Evolutionary conservation across 176 grass and related monocot genomes (phyloP).

Genomic region (Elaeis guineensis): DNA sequence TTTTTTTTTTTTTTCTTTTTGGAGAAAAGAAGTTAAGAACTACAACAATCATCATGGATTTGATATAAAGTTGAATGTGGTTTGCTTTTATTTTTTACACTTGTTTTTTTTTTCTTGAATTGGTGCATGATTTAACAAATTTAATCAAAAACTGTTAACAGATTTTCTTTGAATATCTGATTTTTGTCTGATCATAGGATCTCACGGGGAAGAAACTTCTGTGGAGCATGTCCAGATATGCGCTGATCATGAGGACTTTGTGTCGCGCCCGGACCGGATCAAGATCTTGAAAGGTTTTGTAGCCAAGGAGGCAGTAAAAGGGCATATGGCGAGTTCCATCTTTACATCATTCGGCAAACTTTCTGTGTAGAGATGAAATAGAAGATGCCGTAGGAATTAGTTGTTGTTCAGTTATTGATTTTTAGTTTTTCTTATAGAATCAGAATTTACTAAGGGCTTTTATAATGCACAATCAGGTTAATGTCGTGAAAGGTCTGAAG

Average conservation of each 20-base stretch:
- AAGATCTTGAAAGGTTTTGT: conserved; percentile 97
- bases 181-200: conserved; percentile 28
- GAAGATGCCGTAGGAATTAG: conserved; percentile 74
- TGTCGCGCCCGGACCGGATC: conserved; percentile 65
- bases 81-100: no score
- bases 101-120: no score
- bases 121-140: no score
- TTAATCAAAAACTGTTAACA: no score
- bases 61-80: no score
- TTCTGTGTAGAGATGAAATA: conserved; percentile 53
- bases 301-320: conserved; percentile 93
- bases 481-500: conserved; percentile 93
- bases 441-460: conserved; percentile 23
- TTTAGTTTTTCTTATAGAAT: neutral
- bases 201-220: conserved; percentile 46
- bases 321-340: conserved; percentile 93
- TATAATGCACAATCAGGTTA: conserved; percentile 56
- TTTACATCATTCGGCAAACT: conserved; percentile 47
- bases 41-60: no score
- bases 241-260: conserved; percentile 57
- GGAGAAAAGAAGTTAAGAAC: no score
- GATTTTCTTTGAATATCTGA: no score
- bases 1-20: no score
- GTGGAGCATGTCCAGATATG: conserved; percentile 50
- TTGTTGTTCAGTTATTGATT: conserved; percentile 25